Evolutionary conservation across 75 land plant species (phyloP).

Genomic region (Pinus albicaulis): DNA sequence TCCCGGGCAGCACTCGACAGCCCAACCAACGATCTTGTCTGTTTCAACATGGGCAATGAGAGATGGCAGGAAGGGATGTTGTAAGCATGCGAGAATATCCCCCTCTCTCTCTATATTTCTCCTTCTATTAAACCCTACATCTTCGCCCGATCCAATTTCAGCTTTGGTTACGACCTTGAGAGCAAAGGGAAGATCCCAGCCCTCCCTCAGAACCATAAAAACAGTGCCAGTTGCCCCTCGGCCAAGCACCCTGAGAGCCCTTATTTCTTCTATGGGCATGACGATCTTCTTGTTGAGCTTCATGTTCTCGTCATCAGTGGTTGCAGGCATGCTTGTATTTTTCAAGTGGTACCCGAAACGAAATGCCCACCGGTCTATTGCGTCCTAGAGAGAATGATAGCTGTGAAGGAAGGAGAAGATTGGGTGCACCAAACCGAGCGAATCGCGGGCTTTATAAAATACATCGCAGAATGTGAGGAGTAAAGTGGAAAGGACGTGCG

Average conservation of each 20-base stretch:
- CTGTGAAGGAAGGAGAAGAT: background rate
- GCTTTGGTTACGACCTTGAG: background rate
- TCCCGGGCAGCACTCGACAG: conserved; percentile 75
- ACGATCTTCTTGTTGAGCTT: background rate
- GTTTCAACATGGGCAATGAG: conserved; percentile 52
- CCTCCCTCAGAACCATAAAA: background rate
- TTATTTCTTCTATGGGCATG: background rate
- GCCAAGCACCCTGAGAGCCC: background rate
- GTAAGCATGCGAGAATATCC: background rate
- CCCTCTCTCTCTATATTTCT: background rate
- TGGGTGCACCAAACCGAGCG: background rate
- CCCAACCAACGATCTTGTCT: conserved; percentile 44
- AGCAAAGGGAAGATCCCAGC: background rate
- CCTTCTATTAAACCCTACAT: background rate
- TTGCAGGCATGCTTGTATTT: background rate
- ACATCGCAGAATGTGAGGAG: conserved; percentile 7
- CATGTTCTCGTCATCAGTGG: background rate
- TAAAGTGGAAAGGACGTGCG: background rate
- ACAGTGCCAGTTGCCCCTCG: background rate
- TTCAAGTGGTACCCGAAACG: background rate
- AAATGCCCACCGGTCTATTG: background rate
- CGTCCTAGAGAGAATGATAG: background rate
- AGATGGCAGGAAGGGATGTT: conserved; percentile 73
- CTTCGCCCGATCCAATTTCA: background rate
- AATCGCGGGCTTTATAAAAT: background rate